phyloP scores from a whole-genome alignment of 164 flowering plant genomes.

The Chimonanthus praecox region DNA sequence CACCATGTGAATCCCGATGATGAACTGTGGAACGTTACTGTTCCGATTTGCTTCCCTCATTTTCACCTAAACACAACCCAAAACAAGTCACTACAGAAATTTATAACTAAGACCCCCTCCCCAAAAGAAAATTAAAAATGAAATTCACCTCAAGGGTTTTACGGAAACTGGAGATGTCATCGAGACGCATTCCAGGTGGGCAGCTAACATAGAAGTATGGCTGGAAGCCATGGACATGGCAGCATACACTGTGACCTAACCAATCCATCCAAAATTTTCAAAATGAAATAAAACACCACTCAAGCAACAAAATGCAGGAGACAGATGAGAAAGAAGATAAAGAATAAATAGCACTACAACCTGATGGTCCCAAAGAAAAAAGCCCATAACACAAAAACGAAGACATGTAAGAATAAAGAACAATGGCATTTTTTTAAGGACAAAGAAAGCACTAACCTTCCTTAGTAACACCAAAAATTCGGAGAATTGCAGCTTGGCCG shows the following conservation, averaged over 20 bases:
- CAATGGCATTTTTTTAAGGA: background rate
- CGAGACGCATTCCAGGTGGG: slow-evolving; percentile 90
- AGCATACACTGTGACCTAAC: slow-evolving; percentile 91
- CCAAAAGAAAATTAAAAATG: background rate
- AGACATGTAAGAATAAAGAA: background rate
- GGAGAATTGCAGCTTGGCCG: slow-evolving; percentile 77
- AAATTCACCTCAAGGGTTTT: slow-evolving; percentile 69
- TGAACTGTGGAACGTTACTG: slow-evolving; percentile 50
- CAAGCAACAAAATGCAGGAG: no score
- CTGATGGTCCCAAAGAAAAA: background rate
- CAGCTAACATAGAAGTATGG: slow-evolving; percentile 91
- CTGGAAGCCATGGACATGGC: slow-evolving; percentile 92
- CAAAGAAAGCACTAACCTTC: slow-evolving; percentile 49
- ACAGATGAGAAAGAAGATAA: background rate
- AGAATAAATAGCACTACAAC: no score
- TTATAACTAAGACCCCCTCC: background rate
- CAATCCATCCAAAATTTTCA: no score
- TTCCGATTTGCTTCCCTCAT: slow-evolving; percentile 76
- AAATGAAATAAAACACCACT: no score
- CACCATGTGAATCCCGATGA: slow-evolving; percentile 64
- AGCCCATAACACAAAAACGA: background rate
- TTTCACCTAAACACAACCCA: slow-evolving; percentile 39
- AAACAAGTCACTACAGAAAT: background rate
- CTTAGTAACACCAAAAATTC: slow-evolving; percentile 91
- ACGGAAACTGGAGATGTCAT: slow-evolving; percentile 78